Percentiles rank a stretch among this genome's conserved stretches.
Conservation (phyloP, 352 stramenopile species). For the Pythium grandisporangium region DNA sequence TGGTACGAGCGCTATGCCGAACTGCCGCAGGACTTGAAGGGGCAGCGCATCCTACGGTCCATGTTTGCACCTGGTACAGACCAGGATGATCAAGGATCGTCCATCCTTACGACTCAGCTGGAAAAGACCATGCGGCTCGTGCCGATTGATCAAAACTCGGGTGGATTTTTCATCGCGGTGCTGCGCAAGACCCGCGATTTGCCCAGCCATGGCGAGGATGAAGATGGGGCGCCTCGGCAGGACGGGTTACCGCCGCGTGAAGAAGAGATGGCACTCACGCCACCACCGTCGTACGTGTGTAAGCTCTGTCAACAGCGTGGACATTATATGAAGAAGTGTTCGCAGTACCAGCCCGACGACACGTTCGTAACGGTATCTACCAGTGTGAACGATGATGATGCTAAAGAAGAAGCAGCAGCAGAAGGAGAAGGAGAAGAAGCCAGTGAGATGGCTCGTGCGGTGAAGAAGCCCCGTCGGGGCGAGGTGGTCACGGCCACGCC, state of each 20-base stretch:
- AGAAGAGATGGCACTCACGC: constrained; percentile 33
- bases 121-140: constrained; percentile 91
- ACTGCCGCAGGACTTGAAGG: constrained; percentile 50
- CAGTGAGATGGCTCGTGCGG: background rate
- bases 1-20: constrained; percentile 66
- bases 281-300: constrained; percentile 60
- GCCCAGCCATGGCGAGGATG: constrained; percentile 26
- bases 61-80: constrained; percentile 79
- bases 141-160: constrained; percentile 97
- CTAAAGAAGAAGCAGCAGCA: too few relatives aligned
- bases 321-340: constrained; percentile 72
- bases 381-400: too few relatives aligned
- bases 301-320: constrained; percentile 57
- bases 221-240: too few relatives aligned
- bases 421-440: too few relatives aligned
- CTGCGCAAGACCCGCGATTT: constrained; percentile 80
- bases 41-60: constrained; percentile 50
- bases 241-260: constrained; percentile 27
- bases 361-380: too few relatives aligned
- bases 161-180: constrained; percentile 98
- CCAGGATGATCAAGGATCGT: constrained; percentile 5
- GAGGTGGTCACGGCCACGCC: constrained; percentile 13
- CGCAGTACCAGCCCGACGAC: constrained; percentile 38
- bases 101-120: constrained; percentile 22
- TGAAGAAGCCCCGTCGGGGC: constrained; percentile 33